These are phyloP conservation scores for Coffea canephora DNA, from an alignment of 257 asterid genomes.

Conservation along the genomic window DNA sequence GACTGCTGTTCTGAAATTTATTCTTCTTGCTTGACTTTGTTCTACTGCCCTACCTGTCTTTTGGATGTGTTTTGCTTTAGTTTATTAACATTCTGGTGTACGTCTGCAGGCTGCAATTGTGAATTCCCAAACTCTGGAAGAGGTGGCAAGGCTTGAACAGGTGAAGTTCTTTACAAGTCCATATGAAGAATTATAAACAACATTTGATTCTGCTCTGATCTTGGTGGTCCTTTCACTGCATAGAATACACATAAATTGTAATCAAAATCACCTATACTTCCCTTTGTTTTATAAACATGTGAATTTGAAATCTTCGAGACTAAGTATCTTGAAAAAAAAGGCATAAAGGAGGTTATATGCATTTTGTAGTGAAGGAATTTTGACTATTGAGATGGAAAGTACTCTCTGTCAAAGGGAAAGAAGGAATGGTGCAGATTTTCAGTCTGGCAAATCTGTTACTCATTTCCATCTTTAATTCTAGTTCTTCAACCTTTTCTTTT, in stretches of 20 bases:
- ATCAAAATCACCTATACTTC: neutral
- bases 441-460: neutral
- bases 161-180: conserved; percentile 35
- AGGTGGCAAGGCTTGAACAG: conserved; percentile 99
- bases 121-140: conserved; percentile 95
- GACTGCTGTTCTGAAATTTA: neutral
- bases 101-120: conserved; percentile 92
- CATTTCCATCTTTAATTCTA: conserved; percentile 1
- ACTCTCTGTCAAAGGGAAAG: neutral
- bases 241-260: neutral
- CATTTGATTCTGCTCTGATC: neutral
- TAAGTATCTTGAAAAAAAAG: neutral
- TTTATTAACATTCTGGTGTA: conserved; percentile 11
- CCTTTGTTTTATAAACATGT: neutral
- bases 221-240: neutral
- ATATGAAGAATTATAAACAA: neutral
- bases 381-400: neutral
- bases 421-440: neutral
- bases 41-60: conserved; percentile 2
- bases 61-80: neutral
- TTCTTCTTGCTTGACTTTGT: neutral
- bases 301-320: neutral
- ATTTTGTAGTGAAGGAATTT: neutral
- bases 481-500: neutral
- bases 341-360: neutral